Conservation (phyloP, 169 alveolate species). For the Amoebophrya sp. region DNA sequence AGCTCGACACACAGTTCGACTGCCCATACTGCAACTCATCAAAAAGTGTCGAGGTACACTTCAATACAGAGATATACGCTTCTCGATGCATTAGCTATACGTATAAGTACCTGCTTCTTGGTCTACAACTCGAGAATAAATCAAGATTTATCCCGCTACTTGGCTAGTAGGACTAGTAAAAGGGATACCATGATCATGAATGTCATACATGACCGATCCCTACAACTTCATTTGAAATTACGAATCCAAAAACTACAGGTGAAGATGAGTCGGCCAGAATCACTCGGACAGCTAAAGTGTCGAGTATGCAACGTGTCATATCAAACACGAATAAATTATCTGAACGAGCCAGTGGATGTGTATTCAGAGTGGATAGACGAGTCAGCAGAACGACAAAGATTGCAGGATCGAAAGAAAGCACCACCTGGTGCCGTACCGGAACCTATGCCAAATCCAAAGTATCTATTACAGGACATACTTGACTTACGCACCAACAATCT, state of each 20-base stretch:
- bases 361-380: constrained; percentile 7
- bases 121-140: too few relatives aligned
- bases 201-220: too few relatives aligned
- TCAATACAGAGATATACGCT: too few relatives aligned
- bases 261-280: not conserved
- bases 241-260: not conserved
- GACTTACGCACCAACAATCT: too few relatives aligned
- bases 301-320: not conserved
- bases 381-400: not conserved
- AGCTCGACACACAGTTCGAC: constrained; percentile 13
- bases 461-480: too few relatives aligned
- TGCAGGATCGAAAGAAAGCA: not conserved
- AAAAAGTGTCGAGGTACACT: not conserved
- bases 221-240: not conserved
- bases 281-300: not conserved
- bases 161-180: too few relatives aligned
- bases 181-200: too few relatives aligned
- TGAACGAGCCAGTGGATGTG: not conserved
- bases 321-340: not conserved
- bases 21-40: constrained; percentile 1
- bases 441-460: too few relatives aligned
- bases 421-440: not conserved
- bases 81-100: too few relatives aligned
- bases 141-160: too few relatives aligned
- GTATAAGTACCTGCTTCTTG: too few relatives aligned